Conservation (phyloP, 2,329 filamentous ascomycete genomes). For the Stagonosporopsis cucurbitacearum region DNA sequence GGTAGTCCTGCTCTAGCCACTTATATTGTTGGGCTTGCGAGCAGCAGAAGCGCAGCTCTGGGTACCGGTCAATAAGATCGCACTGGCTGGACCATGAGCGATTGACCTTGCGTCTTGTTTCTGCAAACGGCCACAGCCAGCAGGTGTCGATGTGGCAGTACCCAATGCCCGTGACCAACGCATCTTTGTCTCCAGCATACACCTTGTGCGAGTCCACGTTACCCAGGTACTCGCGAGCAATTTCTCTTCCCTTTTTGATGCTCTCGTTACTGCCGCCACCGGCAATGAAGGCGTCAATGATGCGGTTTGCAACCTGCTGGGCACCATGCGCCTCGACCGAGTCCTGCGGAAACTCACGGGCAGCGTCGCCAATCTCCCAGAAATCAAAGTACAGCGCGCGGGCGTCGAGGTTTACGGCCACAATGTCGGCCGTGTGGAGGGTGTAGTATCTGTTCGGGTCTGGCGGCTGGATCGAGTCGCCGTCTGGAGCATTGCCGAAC, state of each 20-base stretch:
- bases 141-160: constrained; percentile 98
- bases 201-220: constrained; percentile 82
- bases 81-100: constrained; percentile 98
- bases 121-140: constrained; percentile 98
- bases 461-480: constrained; percentile 87
- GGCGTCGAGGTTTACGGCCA: constrained; percentile 85
- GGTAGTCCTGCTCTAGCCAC: constrained; percentile 91
- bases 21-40: constrained; percentile 98
- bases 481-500: constrained; percentile 90
- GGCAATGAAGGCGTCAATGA: constrained; percentile 88
- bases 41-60: constrained; percentile 89
- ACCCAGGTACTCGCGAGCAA: constrained; percentile 84
- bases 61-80: constrained; percentile 91
- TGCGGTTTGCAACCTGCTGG: constrained; percentile 79
- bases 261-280: constrained; percentile 75
- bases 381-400: constrained; percentile 87
- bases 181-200: constrained; percentile 75
- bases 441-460: constrained; percentile 82
- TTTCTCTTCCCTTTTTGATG: constrained; percentile 78
- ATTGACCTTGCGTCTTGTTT: constrained; percentile 95
- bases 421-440: constrained; percentile 80
- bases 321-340: constrained; percentile 90
- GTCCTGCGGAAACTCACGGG: constrained; percentile 85
- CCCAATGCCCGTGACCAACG: constrained; percentile 86
- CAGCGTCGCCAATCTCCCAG: constrained; percentile 93